A percentile compares a stretch with the other conserved stretches of the same genome.
These are phyloP conservation scores for Linum tenue DNA, from an alignment of 345 rosid genomes.

Conservation along the genomic window DNA sequence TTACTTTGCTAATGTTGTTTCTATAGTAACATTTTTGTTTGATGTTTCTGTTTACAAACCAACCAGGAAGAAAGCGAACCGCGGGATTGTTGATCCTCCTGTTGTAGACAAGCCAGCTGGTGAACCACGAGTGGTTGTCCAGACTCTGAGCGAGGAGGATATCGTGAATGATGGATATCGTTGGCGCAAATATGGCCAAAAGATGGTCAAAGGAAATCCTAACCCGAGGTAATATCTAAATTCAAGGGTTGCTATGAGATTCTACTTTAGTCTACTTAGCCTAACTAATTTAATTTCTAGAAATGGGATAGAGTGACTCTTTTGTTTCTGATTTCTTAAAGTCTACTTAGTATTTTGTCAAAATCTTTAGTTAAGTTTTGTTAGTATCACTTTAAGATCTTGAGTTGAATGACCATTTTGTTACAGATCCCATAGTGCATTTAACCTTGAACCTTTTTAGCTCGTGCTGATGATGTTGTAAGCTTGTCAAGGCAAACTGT, in stretches of 20 bases:
- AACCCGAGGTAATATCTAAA: conserved; percentile 61
- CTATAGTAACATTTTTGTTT: conserved; percentile 12
- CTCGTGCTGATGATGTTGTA: not conserved
- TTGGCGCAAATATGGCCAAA: conserved; percentile 99
- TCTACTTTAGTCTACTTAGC: too few species aligned
- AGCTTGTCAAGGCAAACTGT: not conserved
- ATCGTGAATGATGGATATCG: conserved; percentile 89
- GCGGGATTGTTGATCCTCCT: conserved; percentile 26
- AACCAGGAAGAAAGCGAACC: conserved; percentile 61
- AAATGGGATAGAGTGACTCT: too few species aligned
- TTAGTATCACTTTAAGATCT: too few species aligned
- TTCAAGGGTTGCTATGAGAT: not conserved
- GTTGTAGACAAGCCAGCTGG: conserved; percentile 39
- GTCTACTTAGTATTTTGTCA: too few species aligned
- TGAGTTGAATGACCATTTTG: too few species aligned
- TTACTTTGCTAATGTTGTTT: conserved; percentile 4
- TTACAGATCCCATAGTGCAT: too few species aligned
- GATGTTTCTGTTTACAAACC: conserved; percentile 10
- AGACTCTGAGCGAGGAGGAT: conserved; percentile 29
- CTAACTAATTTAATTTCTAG: too few species aligned
- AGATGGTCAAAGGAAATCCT: conserved; percentile 88
- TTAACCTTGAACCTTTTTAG: not conserved
- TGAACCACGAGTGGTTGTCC: conserved; percentile 51
- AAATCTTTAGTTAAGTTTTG: too few species aligned
- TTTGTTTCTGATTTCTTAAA: too few species aligned